A percentile compares a stretch with the other conserved stretches of the same genome.
Evolutionary conservation across 2,329 filamentous ascomycete genomes (phyloP).

Genomic region (Exophiala dermatitidis): DNA sequence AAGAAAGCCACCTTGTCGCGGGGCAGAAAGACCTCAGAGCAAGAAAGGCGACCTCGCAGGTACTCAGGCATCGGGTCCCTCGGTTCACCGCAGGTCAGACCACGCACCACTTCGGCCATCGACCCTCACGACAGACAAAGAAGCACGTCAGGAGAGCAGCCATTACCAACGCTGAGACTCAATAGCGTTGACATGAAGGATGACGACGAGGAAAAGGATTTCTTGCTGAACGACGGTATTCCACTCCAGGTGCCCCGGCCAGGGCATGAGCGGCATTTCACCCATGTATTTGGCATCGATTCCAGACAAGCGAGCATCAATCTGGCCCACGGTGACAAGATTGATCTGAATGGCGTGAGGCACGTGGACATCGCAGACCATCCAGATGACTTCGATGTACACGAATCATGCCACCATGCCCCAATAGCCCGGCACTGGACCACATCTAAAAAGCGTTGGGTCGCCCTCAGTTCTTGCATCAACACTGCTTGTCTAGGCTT

Average conservation of each 20-base stretch:
- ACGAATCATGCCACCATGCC: conserved; percentile 44
- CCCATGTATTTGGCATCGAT: conserved; percentile 19
- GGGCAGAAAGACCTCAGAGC: neutral
- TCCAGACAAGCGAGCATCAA: conserved; percentile 19
- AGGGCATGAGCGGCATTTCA: conserved; percentile 23
- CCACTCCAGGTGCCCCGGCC: neutral
- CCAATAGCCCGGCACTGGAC: conserved; percentile 69
- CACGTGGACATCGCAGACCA: conserved; percentile 26
- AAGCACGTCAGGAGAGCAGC: neutral
- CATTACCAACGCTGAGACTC: conserved; percentile 1
- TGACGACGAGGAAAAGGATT: conserved; percentile 11
- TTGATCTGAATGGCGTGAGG: conserved; percentile 20
- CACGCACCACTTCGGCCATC: conserved; percentile 3
- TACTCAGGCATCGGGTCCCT: neutral
- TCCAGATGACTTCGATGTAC: conserved; percentile 36
- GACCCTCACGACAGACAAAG: neutral
- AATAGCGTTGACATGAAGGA: conserved; percentile 6
- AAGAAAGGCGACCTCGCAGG: neutral
- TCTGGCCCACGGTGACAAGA: conserved; percentile 12
- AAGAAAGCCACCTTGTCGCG: neutral
- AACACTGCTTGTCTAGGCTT: conserved; percentile 66
- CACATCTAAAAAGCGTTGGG: conserved; percentile 57
- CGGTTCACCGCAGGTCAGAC: conserved; percentile 3
- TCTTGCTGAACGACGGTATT: neutral
- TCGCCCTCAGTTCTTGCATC: conserved; percentile 61